Conservation (phyloP, 2,329 filamentous ascomycete species). For the Ascosphaera pollenicola region DNA sequence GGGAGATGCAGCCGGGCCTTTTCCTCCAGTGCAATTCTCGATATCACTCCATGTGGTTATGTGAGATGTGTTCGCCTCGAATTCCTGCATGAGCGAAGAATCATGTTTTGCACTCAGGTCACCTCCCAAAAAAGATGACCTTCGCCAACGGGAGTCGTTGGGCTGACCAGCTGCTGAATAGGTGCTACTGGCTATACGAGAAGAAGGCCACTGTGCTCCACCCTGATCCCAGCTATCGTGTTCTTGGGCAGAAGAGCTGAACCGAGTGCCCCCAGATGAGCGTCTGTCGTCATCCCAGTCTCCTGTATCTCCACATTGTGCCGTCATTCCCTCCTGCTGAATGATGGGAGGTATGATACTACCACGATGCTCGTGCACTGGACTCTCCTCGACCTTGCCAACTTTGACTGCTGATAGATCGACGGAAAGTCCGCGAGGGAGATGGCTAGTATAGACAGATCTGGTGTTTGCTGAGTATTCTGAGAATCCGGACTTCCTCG, state of each 20-base stretch:
- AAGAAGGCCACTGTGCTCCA: neutral
- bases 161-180: neutral
- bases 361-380: neutral
- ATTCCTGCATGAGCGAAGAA: neutral
- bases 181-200: neutral
- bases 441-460: constrained; percentile 17
- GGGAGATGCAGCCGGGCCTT: neutral
- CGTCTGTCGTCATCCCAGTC: neutral
- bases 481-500: constrained; percentile 4
- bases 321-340: neutral
- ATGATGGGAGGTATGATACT: neutral
- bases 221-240: neutral
- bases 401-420: constrained; percentile 15
- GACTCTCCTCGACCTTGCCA: constrained; percentile 13
- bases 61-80: neutral
- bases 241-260: neutral
- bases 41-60: neutral
- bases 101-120: neutral
- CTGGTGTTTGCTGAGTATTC: constrained; percentile 10
- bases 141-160: neutral
- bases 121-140: neutral
- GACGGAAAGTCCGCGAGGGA: constrained; percentile 17
- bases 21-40: neutral
- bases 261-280: neutral
- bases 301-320: neutral